Conservation (phyloP, 768 basidiomycete species). For the Lentinula sp. region DNA sequence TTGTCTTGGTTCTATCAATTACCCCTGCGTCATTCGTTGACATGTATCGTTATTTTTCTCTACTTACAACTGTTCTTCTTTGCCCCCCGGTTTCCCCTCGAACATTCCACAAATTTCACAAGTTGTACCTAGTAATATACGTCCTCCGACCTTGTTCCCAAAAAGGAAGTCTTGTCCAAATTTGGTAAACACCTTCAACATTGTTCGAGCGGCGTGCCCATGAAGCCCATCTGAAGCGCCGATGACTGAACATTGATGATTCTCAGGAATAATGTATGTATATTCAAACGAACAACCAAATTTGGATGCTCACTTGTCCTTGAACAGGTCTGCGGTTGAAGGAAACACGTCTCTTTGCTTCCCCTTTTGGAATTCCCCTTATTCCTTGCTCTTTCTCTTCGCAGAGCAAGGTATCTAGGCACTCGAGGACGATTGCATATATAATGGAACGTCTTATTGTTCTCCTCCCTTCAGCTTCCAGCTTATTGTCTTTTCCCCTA, state of each 20-base stretch:
- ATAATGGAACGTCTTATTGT: constrained; percentile 1
- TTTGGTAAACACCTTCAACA: not conserved
- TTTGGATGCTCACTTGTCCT: not conserved
- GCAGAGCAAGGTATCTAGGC: not conserved
- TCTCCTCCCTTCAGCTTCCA: not conserved
- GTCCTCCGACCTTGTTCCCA: constrained; percentile 7
- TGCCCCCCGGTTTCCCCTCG: constrained; percentile 4
- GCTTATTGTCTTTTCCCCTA: not conserved
- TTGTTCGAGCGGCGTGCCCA: not conserved
- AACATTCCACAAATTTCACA: no score
- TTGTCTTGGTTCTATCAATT: no score
- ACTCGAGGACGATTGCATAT: not conserved
- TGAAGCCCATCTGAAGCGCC: not conserved
- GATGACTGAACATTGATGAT: not conserved
- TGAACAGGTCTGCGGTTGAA: no score
- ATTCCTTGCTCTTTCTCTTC: constrained; percentile 2
- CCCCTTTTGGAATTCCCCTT: constrained; percentile 2
- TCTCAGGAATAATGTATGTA: not conserved
- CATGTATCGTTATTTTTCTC: no score
- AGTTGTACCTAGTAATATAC: not conserved
- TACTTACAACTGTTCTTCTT: no score
- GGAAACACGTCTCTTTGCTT: not conserved
- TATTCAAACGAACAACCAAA: not conserved
- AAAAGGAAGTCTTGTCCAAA: not conserved
- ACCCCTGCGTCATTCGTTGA: no score